Base-by-base conservation (phyloP, 176 grass and related monocot genomes). In the Cymbopogon citratus region DNA sequence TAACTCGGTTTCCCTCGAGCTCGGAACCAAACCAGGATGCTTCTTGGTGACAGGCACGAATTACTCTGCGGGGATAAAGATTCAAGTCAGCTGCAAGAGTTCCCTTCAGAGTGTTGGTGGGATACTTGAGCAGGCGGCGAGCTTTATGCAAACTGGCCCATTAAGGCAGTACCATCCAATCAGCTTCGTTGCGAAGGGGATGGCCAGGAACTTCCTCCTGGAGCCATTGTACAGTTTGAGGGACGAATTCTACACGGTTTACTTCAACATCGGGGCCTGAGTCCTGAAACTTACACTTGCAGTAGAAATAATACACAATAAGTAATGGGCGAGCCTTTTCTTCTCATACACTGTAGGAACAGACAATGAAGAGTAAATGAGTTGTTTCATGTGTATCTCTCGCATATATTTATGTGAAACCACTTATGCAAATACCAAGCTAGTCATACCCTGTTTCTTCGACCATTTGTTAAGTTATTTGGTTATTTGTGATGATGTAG, bases 171-270 rank as follows among this genome's bases (percentile, higher is more conserved):
- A 93, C 57, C 77, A 93, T 64, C 96, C 83, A 0, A 81, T 93
- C 56, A 95, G 92, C 80, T 99, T 99, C 40, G 18, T 93, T 2
- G 91, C 96, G 0, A 92, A 88, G 80, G 96, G 92, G 14, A 29
- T 66, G 21, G 80, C 40, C 69, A 91, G 87, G 74, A 95, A 95
- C 65, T 95, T 99, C 73, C 56, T 95, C 39, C 70, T 99, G 44
- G 88, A 99, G 60, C 92, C 96, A 48, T 69, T 95, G 65, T 75
- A 93, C 71, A 91, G 91, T 80, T 72, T 99, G 80, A 88, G 46
- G 40, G 92, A 95, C 26, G 96, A 99, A 77, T 88, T 85, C 69
- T 99, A 99, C 56, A 91, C 91, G 12, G 68, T 91, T 75, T 95
- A 99, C 82, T 99, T 99, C 83, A 91, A 93, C 69, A 63, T 95